Evolutionary conservation across 805 yeast species (phyloP).

Genomic region (Suhomyces sp.): DNA sequence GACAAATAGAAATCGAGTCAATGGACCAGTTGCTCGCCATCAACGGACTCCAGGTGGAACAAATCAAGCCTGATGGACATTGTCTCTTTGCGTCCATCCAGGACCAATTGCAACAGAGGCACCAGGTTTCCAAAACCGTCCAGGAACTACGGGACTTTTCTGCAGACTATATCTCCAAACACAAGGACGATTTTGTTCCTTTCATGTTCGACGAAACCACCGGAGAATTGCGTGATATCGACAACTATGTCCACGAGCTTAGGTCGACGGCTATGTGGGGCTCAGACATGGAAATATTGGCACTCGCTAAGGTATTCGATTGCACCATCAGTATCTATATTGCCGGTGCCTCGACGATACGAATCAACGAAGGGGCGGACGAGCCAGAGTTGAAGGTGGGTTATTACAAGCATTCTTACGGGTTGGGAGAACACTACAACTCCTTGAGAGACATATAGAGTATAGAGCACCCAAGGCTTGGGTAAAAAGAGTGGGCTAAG

Average conservation of each 20-base stretch:
- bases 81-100: constrained; percentile 84
- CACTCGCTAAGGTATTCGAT: constrained; percentile 67
- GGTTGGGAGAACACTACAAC: constrained; percentile 94
- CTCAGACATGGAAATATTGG: constrained; percentile 87
- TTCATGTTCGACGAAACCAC: constrained; percentile 80
- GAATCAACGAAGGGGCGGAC: constrained; percentile 58
- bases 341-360: constrained; percentile 70
- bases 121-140: constrained; percentile 34
- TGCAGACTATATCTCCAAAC: constrained; percentile 59
- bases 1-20: constrained; percentile 69
- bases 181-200: constrained; percentile 75
- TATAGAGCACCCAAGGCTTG: neutral
- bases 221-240: constrained; percentile 60
- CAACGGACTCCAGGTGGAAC: constrained; percentile 54
- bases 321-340: constrained; percentile 75
- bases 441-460: constrained; percentile 41
- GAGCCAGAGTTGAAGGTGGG: constrained; percentile 63
- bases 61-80: constrained; percentile 89
- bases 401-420: constrained; percentile 80
- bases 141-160: constrained; percentile 62
- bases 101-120: constrained; percentile 69
- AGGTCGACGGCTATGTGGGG: constrained; percentile 93
- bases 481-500: neutral
- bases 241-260: constrained; percentile 65
- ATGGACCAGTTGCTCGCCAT: constrained; percentile 53